A percentile compares a stretch with the other conserved stretches of the same genome.
Evolutionary conservation across 2,329 filamentous ascomycete genomes (phyloP).

Genomic region (Fusarium staphyleae): DNA sequence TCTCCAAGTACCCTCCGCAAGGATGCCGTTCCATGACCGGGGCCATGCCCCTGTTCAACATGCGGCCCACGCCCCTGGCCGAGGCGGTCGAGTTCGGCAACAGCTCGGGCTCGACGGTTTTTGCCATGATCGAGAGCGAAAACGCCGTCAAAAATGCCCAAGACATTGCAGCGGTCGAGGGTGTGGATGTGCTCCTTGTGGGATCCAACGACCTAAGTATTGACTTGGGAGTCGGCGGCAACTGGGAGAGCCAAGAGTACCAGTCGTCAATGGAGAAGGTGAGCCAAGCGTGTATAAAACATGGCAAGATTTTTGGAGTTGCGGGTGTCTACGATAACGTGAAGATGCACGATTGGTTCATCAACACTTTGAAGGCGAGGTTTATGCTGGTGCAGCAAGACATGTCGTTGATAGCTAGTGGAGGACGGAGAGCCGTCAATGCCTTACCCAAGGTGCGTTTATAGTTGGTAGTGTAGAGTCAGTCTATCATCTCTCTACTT

Average conservation of each 20-base stretch:
- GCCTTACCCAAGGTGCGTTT: constrained; percentile 7
- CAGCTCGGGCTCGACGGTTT: constrained; percentile 31
- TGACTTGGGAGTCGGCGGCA: constrained; percentile 19
- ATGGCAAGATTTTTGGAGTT: constrained; percentile 22
- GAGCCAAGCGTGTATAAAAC: constrained; percentile 15
- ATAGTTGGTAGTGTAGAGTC: not conserved
- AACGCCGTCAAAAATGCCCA: constrained; percentile 39
- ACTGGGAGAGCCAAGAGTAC: constrained; percentile 15
- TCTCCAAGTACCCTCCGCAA: constrained; percentile 40
- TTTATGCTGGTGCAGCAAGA: constrained; percentile 27
- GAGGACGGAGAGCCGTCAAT: constrained; percentile 5
- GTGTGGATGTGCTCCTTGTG: constrained; percentile 44
- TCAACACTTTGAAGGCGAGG: constrained; percentile 17
- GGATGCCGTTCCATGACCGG: constrained; percentile 40
- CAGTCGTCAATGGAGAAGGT: constrained; percentile 19
- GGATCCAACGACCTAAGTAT: constrained; percentile 44
- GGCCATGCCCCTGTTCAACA: constrained; percentile 31
- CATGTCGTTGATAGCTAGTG: constrained; percentile 16
- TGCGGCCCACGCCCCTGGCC: constrained; percentile 16
- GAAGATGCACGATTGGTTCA: constrained; percentile 22
- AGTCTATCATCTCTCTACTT: no score
- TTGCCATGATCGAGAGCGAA: constrained; percentile 42
- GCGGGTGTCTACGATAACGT: constrained; percentile 24
- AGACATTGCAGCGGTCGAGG: constrained; percentile 42
- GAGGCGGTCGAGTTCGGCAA: constrained; percentile 31